A percentile compares a stretch with the other conserved stretches of the same genome.
phyloP scores from a whole-genome alignment of 2,329 filamentous ascomycete species.

The Aureobasidium sp. region DNA sequence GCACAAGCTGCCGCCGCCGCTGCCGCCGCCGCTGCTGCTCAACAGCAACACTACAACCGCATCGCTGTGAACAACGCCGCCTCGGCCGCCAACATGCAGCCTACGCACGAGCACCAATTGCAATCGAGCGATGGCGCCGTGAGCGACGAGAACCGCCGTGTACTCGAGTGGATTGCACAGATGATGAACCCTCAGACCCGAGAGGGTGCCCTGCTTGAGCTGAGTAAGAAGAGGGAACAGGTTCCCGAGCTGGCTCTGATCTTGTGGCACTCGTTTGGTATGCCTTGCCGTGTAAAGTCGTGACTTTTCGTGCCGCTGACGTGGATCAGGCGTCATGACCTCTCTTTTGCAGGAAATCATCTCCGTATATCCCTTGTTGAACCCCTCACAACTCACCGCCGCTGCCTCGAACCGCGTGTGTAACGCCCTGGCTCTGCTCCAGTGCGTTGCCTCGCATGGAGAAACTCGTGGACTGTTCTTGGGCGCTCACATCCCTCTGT shows the following conservation, averaged over 20 bases:
- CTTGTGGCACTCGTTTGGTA: slow-evolving; percentile 97
- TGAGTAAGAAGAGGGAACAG: slow-evolving; percentile 98
- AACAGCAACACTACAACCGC: slow-evolving; percentile 31
- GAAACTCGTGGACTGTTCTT: slow-evolving; percentile 91
- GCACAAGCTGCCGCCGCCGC: slow-evolving; percentile 40
- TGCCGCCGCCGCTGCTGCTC: slow-evolving; percentile 43
- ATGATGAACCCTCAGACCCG: slow-evolving; percentile 79
- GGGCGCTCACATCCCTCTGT: slow-evolving; percentile 89
- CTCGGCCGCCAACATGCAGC: slow-evolving; percentile 4
- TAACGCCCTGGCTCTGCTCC: slow-evolving; percentile 89
- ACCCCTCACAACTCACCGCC: slow-evolving; percentile 92
- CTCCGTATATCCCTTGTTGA: slow-evolving; percentile 92
- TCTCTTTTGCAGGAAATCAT: slow-evolving; percentile 97
- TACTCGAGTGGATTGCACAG: slow-evolving; percentile 89
- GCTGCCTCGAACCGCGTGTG: slow-evolving; percentile 97
- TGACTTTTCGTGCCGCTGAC: neutral
- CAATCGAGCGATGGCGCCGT: slow-evolving; percentile 16
- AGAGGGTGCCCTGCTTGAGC: slow-evolving; percentile 84
- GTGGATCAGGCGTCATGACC: slow-evolving; percentile 82
- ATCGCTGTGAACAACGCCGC: slow-evolving; percentile 32
- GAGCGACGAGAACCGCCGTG: slow-evolving; percentile 79
- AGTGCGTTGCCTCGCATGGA: slow-evolving; percentile 96
- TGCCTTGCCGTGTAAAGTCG: slow-evolving; percentile 27
- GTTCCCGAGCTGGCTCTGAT: slow-evolving; percentile 94
- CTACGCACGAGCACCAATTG: slow-evolving; percentile 10